These are phyloP conservation scores for Beauveria sp. DNA, from an alignment of 2,329 filamentous ascomycete species.

Conservation along the genomic window DNA sequence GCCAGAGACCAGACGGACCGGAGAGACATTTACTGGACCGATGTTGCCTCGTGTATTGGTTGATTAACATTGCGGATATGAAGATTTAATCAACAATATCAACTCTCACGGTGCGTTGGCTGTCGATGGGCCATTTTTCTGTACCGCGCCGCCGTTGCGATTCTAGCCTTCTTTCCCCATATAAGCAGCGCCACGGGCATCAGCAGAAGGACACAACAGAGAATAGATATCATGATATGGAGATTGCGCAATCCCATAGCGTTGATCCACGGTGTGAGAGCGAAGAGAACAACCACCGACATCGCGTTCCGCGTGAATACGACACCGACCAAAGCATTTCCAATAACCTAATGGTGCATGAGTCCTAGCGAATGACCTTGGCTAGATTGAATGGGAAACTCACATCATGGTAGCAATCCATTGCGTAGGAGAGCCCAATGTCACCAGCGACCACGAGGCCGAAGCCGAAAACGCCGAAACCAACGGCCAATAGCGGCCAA, in stretches of 20 bases:
- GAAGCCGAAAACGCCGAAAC: conserved; percentile 28
- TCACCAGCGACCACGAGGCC: conserved; percentile 26
- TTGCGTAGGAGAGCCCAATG: conserved; percentile 27
- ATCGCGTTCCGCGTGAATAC: conserved; percentile 18
- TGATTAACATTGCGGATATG: not conserved
- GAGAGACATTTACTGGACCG: conserved; percentile 7
- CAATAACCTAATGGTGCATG: conserved; percentile 16
- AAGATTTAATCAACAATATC: not conserved
- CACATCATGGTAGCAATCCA: conserved; percentile 30
- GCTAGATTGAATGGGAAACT: not conserved
- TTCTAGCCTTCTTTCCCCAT: conserved; percentile 14
- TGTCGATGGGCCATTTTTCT: conserved; percentile 6
- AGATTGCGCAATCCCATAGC: conserved; percentile 16
- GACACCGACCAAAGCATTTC: conserved; percentile 19
- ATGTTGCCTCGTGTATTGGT: not conserved
- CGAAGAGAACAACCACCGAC: conserved; percentile 17
- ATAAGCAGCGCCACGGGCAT: conserved; percentile 7
- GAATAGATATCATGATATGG: conserved; percentile 11
- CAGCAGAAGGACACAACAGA: conserved; percentile 11
- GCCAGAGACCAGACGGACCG: not conserved
- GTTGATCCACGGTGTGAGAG: conserved; percentile 18
- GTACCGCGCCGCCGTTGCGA: conserved; percentile 10
- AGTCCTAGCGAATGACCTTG: not conserved
- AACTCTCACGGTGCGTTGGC: conserved; percentile 10
- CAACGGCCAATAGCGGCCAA: conserved; percentile 30